These are phyloP conservation scores for Xylariaceae sp. DNA, from an alignment of 2,329 filamentous ascomycete genomes.

Conservation along the genomic window DNA sequence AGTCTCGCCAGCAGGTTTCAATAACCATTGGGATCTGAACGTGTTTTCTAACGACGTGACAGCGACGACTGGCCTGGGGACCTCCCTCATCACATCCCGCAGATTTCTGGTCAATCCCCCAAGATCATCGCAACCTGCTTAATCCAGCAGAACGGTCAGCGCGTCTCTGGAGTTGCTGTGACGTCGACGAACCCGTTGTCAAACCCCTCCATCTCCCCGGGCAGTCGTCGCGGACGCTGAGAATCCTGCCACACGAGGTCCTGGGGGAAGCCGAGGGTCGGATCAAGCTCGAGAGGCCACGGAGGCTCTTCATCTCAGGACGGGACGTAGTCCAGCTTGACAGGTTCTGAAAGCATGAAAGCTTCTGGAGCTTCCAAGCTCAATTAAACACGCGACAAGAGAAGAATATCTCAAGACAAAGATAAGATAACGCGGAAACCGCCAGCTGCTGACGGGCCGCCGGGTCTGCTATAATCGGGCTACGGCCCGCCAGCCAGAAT, in stretches of 20 bases:
- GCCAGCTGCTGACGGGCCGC: not conserved
- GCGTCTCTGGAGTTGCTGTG: conserved; percentile 1
- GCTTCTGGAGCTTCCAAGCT: not conserved
- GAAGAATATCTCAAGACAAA: not conserved
- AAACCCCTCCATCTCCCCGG: not conserved
- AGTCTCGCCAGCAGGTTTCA: conserved; percentile 1
- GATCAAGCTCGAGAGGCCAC: conserved; percentile 13
- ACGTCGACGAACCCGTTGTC: not conserved
- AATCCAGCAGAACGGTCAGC: conserved; percentile 3
- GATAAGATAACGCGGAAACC: not conserved
- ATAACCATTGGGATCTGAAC: conserved; percentile 27
- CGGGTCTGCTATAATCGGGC: not conserved
- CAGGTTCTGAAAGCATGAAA: conserved; percentile 6
- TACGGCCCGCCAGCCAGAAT: conserved; percentile 3
- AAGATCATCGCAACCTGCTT: not conserved
- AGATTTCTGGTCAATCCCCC: conserved; percentile 1
- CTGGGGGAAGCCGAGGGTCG: conserved; percentile 14
- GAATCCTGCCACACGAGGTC: conserved; percentile 7
- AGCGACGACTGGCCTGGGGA: conserved; percentile 48
- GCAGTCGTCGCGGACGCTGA: conserved; percentile 1
- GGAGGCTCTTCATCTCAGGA: conserved; percentile 22
- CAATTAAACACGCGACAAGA: not conserved
- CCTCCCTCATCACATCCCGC: conserved; percentile 13
- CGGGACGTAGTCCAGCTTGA: no score
- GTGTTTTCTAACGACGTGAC: conserved; percentile 39